phyloP scores from a whole-genome alignment of 2,329 filamentous ascomycete genomes.

The Aspergillus sp. region DNA sequence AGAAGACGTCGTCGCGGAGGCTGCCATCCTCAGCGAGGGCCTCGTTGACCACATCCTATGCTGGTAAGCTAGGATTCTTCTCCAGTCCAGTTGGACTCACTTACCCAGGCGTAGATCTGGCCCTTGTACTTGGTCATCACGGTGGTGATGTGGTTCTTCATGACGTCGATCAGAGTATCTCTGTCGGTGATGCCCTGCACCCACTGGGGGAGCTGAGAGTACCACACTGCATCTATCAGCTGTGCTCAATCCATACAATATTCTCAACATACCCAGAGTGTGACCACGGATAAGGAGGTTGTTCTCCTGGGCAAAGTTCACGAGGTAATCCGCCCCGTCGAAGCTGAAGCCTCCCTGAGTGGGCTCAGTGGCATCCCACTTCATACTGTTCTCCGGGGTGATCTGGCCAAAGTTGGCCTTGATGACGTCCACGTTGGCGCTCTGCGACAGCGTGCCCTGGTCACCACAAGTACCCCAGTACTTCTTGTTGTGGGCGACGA shows the following conservation, averaged over 20 bases:
- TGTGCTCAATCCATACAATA: not conserved
- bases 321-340: conserved; percentile 50
- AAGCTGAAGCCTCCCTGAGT: conserved; percentile 55
- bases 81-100: not conserved
- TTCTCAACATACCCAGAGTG: conserved; percentile 42
- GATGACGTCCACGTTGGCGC: conserved; percentile 60
- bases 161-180: conserved; percentile 49
- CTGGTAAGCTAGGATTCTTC: not conserved
- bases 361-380: conserved; percentile 64
- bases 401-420: conserved; percentile 61
- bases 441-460: conserved; percentile 53
- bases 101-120: conserved; percentile 36
- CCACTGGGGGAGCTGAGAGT: conserved; percentile 34
- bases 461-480: conserved; percentile 63
- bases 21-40: conserved; percentile 53
- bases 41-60: conserved; percentile 31
- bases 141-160: conserved; percentile 45
- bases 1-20: conserved; percentile 63
- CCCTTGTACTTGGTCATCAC: conserved; percentile 33
- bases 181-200: conserved; percentile 52
- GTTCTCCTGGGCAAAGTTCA: conserved; percentile 37
- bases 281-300: conserved; percentile 59
- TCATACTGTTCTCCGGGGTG: conserved; percentile 63
- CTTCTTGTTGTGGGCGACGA: conserved; percentile 62
- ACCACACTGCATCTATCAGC: conserved; percentile 27